Percentiles rank a stretch among this genome's conserved stretches.
Conservation (phyloP, 208 protist species). For the Crithidia sp. region DNA sequence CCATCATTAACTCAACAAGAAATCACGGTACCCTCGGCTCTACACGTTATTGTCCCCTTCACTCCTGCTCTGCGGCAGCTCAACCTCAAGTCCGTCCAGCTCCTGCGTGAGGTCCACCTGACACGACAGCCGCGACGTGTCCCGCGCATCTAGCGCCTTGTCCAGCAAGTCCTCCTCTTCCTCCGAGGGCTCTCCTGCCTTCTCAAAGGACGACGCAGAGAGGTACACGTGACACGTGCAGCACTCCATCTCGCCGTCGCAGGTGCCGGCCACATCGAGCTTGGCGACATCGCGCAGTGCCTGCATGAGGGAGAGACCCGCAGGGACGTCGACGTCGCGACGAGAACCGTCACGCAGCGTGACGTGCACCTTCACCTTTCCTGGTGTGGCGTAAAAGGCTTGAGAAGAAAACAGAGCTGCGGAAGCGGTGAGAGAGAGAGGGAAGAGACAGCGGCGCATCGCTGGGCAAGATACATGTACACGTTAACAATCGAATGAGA, state of each 20-base stretch:
- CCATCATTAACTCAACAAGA: not conserved
- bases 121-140: constrained; percentile 53
- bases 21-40: not conserved
- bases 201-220: constrained; percentile 73
- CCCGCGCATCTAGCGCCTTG: constrained; percentile 32
- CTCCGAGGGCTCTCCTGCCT: constrained; percentile 49
- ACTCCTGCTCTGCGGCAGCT: constrained; percentile 12
- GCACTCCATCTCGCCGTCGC: constrained; percentile 92
- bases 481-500: not conserved
- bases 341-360: constrained; percentile 36
- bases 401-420: not conserved
- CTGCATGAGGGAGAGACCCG: constrained; percentile 88
- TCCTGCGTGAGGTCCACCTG: constrained; percentile 51
- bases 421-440: not conserved
- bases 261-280: constrained; percentile 75
- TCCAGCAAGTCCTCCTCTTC: constrained; percentile 72
- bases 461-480: too few relatives aligned
- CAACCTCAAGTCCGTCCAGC: constrained; percentile 35
- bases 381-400: constrained; percentile 21
- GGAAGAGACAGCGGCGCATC: not conserved
- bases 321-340: constrained; percentile 23
- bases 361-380: constrained; percentile 50
- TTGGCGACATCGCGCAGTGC: constrained; percentile 80
- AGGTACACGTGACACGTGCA: constrained; percentile 95
- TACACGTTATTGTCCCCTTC: not conserved